phyloP scores from a whole-genome alignment of 768 basidiomycete genomes.

The Lactarius evosmus region DNA sequence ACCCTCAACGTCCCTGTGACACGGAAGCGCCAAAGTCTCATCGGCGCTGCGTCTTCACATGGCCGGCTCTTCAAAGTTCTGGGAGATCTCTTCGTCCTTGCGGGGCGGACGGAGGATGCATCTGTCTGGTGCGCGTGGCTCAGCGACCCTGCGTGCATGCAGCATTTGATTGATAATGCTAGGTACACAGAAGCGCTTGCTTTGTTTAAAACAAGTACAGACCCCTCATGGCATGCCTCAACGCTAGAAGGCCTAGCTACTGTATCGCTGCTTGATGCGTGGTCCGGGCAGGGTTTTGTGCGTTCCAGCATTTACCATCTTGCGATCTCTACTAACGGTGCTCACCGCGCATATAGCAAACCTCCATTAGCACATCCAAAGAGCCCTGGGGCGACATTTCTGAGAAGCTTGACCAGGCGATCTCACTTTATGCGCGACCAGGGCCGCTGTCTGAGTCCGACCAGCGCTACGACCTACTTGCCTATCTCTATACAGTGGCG shows the following conservation, averaged over 20 bases:
- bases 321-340: not conserved
- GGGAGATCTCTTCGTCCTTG: constrained; percentile 83
- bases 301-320: constrained; percentile 35
- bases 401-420: constrained; percentile 64
- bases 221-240: constrained; percentile 86
- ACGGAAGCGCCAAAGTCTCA: constrained; percentile 61
- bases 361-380: constrained; percentile 33
- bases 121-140: constrained; percentile 59
- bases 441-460: constrained; percentile 46
- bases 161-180: constrained; percentile 29
- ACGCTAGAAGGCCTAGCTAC: constrained; percentile 84
- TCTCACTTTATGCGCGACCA: constrained; percentile 56
- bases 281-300: constrained; percentile 76
- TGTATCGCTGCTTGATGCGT: constrained; percentile 75
- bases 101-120: constrained; percentile 84
- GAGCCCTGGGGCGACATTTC: constrained; percentile 76
- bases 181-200: constrained; percentile 87
- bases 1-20: constrained; percentile 43
- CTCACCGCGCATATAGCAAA: constrained; percentile 18
- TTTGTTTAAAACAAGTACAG: constrained; percentile 69
- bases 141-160: constrained; percentile 19
- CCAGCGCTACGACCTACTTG: constrained; percentile 56
- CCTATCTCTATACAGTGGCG: constrained; percentile 63
- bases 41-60: constrained; percentile 72
- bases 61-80: constrained; percentile 85